Percentiles rank a stretch among this genome's conserved stretches.
Conservation (phyloP, 2,329 filamentous ascomycete genomes). For the Calycina marina region DNA sequence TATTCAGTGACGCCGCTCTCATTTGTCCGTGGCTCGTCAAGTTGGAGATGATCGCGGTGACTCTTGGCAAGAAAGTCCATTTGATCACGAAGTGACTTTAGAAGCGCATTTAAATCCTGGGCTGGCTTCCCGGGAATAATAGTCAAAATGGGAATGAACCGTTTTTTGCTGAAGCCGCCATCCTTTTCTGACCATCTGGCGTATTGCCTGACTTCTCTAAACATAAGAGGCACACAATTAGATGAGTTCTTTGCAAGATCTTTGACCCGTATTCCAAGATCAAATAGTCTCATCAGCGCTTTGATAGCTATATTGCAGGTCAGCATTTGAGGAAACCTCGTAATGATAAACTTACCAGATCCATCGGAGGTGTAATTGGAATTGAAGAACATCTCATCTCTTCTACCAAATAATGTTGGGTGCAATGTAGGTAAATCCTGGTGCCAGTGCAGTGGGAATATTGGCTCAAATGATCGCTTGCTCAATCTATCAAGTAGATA, state of each 20-base stretch:
- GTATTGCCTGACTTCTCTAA: constrained; percentile 18
- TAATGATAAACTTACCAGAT: not conserved
- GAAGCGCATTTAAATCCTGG: constrained; percentile 11
- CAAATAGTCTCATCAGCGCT: constrained; percentile 18
- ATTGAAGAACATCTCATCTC: constrained; percentile 17
- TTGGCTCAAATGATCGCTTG: constrained; percentile 19
- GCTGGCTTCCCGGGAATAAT: constrained; percentile 10
- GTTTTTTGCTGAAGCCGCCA: constrained; percentile 17
- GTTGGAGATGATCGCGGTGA: constrained; percentile 15
- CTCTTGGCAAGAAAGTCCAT: constrained; percentile 17
- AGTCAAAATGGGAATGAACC: constrained; percentile 19
- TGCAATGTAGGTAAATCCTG: constrained; percentile 21
- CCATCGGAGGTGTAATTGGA: constrained; percentile 9
- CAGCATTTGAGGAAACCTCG: constrained; percentile 1
- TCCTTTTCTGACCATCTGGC: constrained; percentile 23
- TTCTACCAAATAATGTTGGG: constrained; percentile 14
- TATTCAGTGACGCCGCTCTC: constrained; percentile 12
- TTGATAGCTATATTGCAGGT: constrained; percentile 11
- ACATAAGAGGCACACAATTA: constrained; percentile 16
- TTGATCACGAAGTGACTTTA: constrained; percentile 13
- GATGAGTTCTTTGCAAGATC: constrained; percentile 8
- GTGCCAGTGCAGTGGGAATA: constrained; percentile 18
- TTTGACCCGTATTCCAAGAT: constrained; percentile 15
- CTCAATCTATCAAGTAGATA: constrained; percentile 19
- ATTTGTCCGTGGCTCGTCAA: constrained; percentile 7